Base-by-base conservation (phyloP, 2,329 filamentous ascomycete genomes). In the Fusarium gaditjirri region DNA sequence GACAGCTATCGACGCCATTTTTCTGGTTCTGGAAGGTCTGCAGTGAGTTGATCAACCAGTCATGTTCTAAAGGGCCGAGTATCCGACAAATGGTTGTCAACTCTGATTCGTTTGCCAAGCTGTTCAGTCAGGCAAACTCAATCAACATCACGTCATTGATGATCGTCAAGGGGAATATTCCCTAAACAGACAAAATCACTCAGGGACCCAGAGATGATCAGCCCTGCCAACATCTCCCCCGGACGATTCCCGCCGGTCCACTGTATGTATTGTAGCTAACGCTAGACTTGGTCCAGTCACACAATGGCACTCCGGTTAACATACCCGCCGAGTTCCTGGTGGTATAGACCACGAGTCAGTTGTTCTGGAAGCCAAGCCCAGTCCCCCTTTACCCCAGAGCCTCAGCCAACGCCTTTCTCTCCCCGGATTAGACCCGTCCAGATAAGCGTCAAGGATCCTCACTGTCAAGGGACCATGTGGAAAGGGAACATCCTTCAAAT, bases 361-460 rank as follows among this genome's bases (percentile, higher is more conserved):
- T 46, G 33, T 62, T 68, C 65, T 68, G 31, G 65, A 67, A 67
- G 59, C 19, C 38, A 44, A 16, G 9, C 5, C 27, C 27, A 35
- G 16, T 31, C 38, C 39, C 57, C 39, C 13, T 68, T 33, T 68
- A 68, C 65, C 65, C 65, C 65, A 68, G 65, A 68, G 57, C 23
- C 53, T 38, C 31, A 36, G 17, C 58, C 29, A 25, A 41, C 27
- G 29, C 49, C 13, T 57, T 42, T 39, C 17, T 54, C 38, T 16
- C 63, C 63, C 65, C 55, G 41, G 63, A 62, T 55, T 25, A 39
- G 29, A 35, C 57, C 66, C 49, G 17, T 50, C 46, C 39, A 27
- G 55, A 68, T 55, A 44, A 54, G 35, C 17, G 11, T n/a, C 49
- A 25, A 56, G 49, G 46, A 42, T 44, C 19, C 36, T 67, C 33